Evolutionary conservation across 1,284 basidiomycete species (phyloP).

Genomic region (Malassezia brasiliensis): DNA sequence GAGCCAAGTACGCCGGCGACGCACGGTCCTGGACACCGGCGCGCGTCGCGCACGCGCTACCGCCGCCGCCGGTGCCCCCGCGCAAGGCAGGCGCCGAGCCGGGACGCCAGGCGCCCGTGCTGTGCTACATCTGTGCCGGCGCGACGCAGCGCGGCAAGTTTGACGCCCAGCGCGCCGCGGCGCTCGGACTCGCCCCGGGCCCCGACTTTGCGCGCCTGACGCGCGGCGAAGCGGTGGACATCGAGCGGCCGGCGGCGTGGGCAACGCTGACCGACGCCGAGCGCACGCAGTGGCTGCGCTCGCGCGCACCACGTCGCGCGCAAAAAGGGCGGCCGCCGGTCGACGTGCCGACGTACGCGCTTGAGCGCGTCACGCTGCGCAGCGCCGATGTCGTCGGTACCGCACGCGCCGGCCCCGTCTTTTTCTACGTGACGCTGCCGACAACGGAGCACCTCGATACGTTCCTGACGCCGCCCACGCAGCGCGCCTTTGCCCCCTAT

Average conservation of each 20-base stretch:
- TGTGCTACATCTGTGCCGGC: slow-evolving; percentile 64
- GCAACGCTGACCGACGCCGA: slow-evolving; percentile 14
- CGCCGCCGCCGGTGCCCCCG: not conserved
- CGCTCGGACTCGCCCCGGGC: slow-evolving; percentile 61
- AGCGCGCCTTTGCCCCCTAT: slow-evolving; percentile 53
- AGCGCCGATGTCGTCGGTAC: slow-evolving; percentile 52
- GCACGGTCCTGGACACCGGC: not conserved
- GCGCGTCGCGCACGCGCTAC: slow-evolving; percentile 5
- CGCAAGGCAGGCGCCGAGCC: slow-evolving; percentile 13
- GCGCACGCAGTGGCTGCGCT: slow-evolving; percentile 29
- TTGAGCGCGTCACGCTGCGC: slow-evolving; percentile 22
- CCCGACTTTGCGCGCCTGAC: slow-evolving; percentile 51
- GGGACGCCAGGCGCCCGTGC: slow-evolving; percentile 21
- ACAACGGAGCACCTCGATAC: slow-evolving; percentile 59
- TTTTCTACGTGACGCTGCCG: slow-evolving; percentile 55
- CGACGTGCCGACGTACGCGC: slow-evolving; percentile 17
- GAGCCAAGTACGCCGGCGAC: slow-evolving; percentile 9
- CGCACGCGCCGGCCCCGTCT: slow-evolving; percentile 58
- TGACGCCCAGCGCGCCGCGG: slow-evolving; percentile 59
- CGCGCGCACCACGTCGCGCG: slow-evolving; percentile 21
- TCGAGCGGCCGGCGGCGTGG: slow-evolving; percentile 46
- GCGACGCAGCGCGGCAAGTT: slow-evolving; percentile 78
- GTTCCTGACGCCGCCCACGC: slow-evolving; percentile 50
- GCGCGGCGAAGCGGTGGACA: slow-evolving; percentile 50
- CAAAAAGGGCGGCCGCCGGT: slow-evolving; percentile 42